A percentile compares a stretch with the other conserved stretches of the same genome.
Evolutionary conservation across 148 eudicot species (phyloP).

Genomic region (Drosera capensis): DNA sequence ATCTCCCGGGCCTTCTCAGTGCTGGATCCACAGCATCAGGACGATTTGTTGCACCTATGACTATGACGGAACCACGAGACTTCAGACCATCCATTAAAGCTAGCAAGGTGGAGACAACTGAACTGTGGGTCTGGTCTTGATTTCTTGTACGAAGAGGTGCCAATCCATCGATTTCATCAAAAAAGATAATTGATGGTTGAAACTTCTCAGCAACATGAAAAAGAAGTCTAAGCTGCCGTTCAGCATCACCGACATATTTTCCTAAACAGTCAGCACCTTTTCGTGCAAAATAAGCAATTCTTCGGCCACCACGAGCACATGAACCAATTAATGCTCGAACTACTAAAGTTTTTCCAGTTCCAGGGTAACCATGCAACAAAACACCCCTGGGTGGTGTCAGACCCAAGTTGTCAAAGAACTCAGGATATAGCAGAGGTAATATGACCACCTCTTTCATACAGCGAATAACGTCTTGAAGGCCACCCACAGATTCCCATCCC

Average conservation of each 20-base stretch:
- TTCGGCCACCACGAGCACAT: conserved; percentile 83
- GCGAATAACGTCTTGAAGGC: conserved; percentile 74
- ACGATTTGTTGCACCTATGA: conserved; percentile 96
- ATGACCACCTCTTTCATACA: conserved; percentile 95
- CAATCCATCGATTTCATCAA: conserved; percentile 94
- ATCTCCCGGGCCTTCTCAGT: conserved; percentile 91
- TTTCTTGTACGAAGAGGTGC: conserved; percentile 93
- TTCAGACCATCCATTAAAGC: conserved; percentile 92
- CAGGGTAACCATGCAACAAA: conserved; percentile 94
- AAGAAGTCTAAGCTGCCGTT: conserved; percentile 88
- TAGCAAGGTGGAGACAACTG: conserved; percentile 94
- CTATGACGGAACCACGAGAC: conserved; percentile 94
- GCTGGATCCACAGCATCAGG: conserved; percentile 98
- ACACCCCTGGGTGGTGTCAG: conserved; percentile 95
- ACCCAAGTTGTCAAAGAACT: conserved; percentile 69
- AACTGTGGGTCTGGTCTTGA: conserved; percentile 97
- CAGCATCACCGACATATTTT: conserved; percentile 99
- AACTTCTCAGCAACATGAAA: conserved; percentile 96
- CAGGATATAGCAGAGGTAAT: conserved; percentile 83
- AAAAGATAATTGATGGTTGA: conserved; percentile 91
- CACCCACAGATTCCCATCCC: conserved; percentile 98
- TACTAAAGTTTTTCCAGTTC: conserved; percentile 88
- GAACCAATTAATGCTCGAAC: conserved; percentile 87
- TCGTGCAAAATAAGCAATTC: conserved; percentile 94
- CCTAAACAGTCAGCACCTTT: conserved; percentile 98